Base-by-base conservation (phyloP, 768 basidiomycete species). In the Tricholoma bakamatsutake region DNA sequence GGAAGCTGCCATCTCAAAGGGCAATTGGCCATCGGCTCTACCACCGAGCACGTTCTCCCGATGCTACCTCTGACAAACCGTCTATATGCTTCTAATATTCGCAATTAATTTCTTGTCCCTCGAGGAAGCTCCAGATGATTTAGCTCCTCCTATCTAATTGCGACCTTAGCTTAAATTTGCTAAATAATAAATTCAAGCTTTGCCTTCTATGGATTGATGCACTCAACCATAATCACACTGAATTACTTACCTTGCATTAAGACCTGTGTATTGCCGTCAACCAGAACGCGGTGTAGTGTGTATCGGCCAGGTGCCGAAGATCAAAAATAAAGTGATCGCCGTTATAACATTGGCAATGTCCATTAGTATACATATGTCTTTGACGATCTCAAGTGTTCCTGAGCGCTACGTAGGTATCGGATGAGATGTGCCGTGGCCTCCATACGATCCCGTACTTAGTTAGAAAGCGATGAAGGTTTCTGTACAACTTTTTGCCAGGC, bases 41-140 rank as follows among this genome's bases (percentile, higher is more conserved):
- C 88, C 90, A 34, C 90, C 90, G 0, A 84, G 82, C 68, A 83
- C 84, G 8, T 92, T 88, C 69, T 90, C 90, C 52, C 81, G 88
- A 60, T 92, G 88, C 67, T 92, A 90, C 65, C 68, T 81, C 52
- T 90, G 66, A 70, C 49, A 46, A 48, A 58, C 33, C 40, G 30
- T 47, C 52, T 27, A 17, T 11, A 33, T 7, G 18, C 33, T 50
- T 12, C 24, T 45, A 45, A 37, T 11, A 46, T 18, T 15, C 39
- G 39, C 42, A 24, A 35, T 45, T 47, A 46, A 34, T 48, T 48
- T 27, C 34, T 37, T 47, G 46, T 46, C 17, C 43, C 21, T 45
- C 43, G 10, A 45, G 10, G 46, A n/a, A 47, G 13, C 24, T 31
- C 46, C 46, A 9, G 46, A 48, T 48, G 46, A 31, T 48, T 30